phyloP scores from a whole-genome alignment of 163 green algal genomes.

The Coccomyxa subellipsoidea region DNA sequence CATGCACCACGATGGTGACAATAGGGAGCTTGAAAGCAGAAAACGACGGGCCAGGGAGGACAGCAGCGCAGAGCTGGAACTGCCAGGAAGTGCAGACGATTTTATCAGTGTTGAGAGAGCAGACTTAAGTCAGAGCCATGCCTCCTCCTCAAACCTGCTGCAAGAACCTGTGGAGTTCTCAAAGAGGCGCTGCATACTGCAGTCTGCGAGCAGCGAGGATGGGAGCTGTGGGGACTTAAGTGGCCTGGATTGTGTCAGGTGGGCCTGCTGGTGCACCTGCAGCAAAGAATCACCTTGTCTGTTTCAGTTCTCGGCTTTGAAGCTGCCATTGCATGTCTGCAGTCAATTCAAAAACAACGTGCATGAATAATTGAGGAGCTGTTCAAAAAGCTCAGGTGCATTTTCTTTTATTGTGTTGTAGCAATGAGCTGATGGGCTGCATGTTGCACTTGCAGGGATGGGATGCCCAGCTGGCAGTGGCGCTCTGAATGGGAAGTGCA shows the following conservation, averaged over 20 bases:
- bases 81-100: background rate
- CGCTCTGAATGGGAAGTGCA: constrained; percentile 19
- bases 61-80: background rate
- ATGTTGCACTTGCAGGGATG: background rate
- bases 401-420: background rate
- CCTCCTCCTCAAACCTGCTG: background rate
- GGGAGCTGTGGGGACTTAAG: background rate
- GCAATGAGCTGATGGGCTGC: background rate
- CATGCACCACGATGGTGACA: background rate
- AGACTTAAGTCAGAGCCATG: background rate
- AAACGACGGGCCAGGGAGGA: background rate
- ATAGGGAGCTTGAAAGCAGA: background rate
- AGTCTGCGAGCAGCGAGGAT: background rate
- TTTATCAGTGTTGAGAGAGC: background rate
- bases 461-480: constrained; percentile 12
- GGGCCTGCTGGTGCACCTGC: background rate
- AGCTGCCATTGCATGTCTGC: background rate
- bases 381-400: background rate
- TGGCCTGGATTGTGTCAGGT: background rate
- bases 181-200: background rate
- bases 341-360: background rate
- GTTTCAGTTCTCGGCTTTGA: background rate
- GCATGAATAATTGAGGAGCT: background rate
- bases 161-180: background rate
- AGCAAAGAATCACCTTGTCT: too few species aligned